Evolutionary conservation across 2,329 filamentous ascomycete genomes (phyloP).

Genomic region (Meredithiella fracta): DNA sequence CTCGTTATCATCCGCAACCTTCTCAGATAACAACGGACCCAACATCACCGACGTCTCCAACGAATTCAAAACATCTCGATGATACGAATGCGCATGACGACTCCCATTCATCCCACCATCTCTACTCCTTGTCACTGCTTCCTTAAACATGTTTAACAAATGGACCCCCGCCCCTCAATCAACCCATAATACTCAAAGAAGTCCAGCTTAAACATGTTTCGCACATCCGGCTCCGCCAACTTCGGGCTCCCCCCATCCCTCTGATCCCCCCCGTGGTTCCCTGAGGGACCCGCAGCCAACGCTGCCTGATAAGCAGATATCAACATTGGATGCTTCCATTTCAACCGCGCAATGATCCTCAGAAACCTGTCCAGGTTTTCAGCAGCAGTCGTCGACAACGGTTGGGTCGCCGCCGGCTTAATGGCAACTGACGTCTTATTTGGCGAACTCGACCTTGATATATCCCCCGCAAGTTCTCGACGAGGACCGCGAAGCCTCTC

Average conservation of each 20-base stretch:
- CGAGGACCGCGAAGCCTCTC: no score
- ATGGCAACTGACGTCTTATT: neutral
- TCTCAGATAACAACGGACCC: slow-evolving; percentile 36
- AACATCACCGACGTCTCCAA: slow-evolving; percentile 31
- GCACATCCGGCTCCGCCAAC: slow-evolving; percentile 33
- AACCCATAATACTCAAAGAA: slow-evolving; percentile 64
- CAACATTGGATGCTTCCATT: slow-evolving; percentile 47
- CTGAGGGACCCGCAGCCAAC: slow-evolving; percentile 17
- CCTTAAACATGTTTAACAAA: slow-evolving; percentile 46
- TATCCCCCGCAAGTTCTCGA: no score
- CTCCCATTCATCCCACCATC: neutral
- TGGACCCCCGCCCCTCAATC: slow-evolving; percentile 52
- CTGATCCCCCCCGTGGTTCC: slow-evolving; percentile 3
- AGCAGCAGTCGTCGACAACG: neutral
- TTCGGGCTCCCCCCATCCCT: slow-evolving; percentile 14
- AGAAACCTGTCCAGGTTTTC: slow-evolving; percentile 15
- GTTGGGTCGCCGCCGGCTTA: neutral
- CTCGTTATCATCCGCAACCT: neutral
- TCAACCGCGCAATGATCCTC: slow-evolving; percentile 28
- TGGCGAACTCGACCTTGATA: neutral
- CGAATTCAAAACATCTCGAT: slow-evolving; percentile 51
- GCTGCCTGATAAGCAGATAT: slow-evolving; percentile 39
- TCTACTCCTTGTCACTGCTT: slow-evolving; percentile 28
- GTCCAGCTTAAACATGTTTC: slow-evolving; percentile 55
- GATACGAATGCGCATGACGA: slow-evolving; percentile 36